phyloP scores from a whole-genome alignment of 1,284 basidiomycete genomes.

The Moniliophthora roreri region DNA sequence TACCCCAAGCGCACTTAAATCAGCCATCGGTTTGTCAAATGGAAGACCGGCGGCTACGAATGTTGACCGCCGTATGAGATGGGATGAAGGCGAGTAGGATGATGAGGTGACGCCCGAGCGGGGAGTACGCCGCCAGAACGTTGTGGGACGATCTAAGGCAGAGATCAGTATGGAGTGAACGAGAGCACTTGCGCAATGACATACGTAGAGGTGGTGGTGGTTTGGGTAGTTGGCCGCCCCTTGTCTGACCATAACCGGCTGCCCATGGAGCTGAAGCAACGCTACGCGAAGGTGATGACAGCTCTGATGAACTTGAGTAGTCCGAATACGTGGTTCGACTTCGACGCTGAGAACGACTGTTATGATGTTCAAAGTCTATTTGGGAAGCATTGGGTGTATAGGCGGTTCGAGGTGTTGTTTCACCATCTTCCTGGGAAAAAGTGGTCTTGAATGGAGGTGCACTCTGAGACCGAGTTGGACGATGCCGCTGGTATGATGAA shows the following conservation, averaged over 20 bases:
- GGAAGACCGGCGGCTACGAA: conserved; percentile 70
- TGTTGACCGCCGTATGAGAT: conserved; percentile 69
- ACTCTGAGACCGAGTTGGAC: conserved; percentile 43
- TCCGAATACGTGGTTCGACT: conserved; percentile 8
- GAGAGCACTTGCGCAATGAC: conserved; percentile 25
- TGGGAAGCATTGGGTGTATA: conserved; percentile 7
- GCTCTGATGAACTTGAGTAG: conserved; percentile 20
- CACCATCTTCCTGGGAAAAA: conserved; percentile 20
- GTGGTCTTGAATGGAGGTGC: conserved; percentile 38
- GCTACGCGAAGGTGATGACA: conserved; percentile 23
- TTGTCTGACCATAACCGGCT: conserved; percentile 21
- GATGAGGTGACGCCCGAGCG: conserved; percentile 64
- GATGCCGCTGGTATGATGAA: conserved; percentile 26
- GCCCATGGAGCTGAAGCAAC: conserved; percentile 21
- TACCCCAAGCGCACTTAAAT: conserved; percentile 66
- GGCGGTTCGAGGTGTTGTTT: conserved; percentile 18
- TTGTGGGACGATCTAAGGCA: conserved; percentile 57
- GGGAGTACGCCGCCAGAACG: conserved; percentile 69
- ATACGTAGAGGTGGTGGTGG: conserved; percentile 65
- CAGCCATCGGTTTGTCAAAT: conserved; percentile 59
- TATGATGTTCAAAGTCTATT: conserved; percentile 6
- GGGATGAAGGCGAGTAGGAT: conserved; percentile 66
- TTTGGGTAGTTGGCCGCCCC: conserved; percentile 45
- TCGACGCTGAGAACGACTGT: neutral
- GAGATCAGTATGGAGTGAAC: conserved; percentile 22